phyloP scores from a whole-genome alignment of 2,329 filamentous ascomycete genomes.

The Colletotrichum chlorophyti region DNA sequence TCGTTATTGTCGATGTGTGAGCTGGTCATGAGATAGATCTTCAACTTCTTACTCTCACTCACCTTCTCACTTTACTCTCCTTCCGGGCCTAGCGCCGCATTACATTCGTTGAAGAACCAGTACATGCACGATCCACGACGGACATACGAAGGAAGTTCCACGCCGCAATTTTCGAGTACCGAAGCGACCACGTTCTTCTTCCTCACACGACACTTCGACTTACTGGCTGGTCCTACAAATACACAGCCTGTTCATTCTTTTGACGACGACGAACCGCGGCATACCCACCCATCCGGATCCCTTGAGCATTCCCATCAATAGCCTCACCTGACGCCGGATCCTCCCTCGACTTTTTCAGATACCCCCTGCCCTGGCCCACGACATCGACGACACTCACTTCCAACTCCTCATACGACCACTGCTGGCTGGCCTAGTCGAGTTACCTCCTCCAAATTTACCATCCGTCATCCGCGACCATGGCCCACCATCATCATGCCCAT shows the following conservation, averaged over 20 bases:
- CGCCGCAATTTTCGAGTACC: not conserved
- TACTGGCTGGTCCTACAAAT: constrained; percentile 12
- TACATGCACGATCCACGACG: not conserved
- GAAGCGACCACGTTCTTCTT: not conserved
- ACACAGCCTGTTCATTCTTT: constrained; percentile 27
- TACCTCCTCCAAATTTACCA: not conserved
- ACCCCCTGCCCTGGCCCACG: constrained; percentile 14
- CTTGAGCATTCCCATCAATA: constrained; percentile 11
- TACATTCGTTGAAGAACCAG: constrained; percentile 25
- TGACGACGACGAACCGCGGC: constrained; percentile 16
- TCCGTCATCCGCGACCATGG: constrained; percentile 7
- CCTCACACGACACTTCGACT: constrained; percentile 2
- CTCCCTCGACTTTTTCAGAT: constrained; percentile 11
- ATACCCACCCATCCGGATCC: not conserved
- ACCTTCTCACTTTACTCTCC: constrained; percentile 27
- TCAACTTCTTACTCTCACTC: constrained; percentile 17
- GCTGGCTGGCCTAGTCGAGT: constrained; percentile 9
- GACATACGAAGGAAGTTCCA: not conserved
- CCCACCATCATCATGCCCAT: constrained; percentile 23
- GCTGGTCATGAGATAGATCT: constrained; percentile 21
- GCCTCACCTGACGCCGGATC: not conserved
- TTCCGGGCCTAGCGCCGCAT: constrained; percentile 27
- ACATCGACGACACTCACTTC: constrained; percentile 15
- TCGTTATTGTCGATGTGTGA: constrained; percentile 17
- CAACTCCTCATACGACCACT: constrained; percentile 7